These are phyloP conservation scores for Colletotrichum cuscutae DNA, from an alignment of 2,329 filamentous ascomycete species.

Conservation along the genomic window DNA sequence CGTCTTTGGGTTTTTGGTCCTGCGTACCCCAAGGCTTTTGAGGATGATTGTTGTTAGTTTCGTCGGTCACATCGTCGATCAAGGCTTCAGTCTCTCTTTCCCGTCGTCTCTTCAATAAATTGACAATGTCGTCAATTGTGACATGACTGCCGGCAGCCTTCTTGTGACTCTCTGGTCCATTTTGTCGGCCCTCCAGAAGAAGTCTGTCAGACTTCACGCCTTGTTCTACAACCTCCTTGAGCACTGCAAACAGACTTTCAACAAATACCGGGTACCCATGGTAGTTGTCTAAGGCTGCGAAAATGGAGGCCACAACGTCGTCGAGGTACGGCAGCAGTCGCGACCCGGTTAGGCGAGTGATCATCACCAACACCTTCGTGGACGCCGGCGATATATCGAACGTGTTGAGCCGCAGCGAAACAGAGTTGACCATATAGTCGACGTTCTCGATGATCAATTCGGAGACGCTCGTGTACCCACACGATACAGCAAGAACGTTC, in stretches of 20 bases:
- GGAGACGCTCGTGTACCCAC: slow-evolving; percentile 78
- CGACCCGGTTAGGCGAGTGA: slow-evolving; percentile 88
- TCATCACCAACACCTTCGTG: slow-evolving; percentile 91
- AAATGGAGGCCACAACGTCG: slow-evolving; percentile 90
- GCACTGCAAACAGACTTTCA: slow-evolving; percentile 83
- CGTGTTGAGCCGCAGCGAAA: slow-evolving; percentile 88
- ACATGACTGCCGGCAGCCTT: slow-evolving; percentile 47
- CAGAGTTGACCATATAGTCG: slow-evolving; percentile 95
- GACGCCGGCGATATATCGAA: slow-evolving; percentile 93
- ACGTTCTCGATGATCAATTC: slow-evolving; percentile 89
- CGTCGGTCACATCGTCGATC: slow-evolving; percentile 48
- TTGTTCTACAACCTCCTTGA: slow-evolving; percentile 86
- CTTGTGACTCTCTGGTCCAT: slow-evolving; percentile 51
- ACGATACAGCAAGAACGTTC: slow-evolving; percentile 80
- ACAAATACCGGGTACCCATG: slow-evolving; percentile 92
- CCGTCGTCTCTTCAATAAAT: slow-evolving; percentile 60
- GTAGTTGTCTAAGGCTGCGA: slow-evolving; percentile 92
- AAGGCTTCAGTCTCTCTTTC: slow-evolving; percentile 43
- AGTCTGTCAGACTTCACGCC: slow-evolving; percentile 70
- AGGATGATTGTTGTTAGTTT: slow-evolving; percentile 44
- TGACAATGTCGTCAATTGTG: slow-evolving; percentile 57
- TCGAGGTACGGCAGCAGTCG: slow-evolving; percentile 87
- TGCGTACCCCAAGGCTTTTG: slow-evolving; percentile 45
- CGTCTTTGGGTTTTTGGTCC: slow-evolving; percentile 13
- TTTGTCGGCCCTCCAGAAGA: slow-evolving; percentile 54